Base-by-base conservation (phyloP, 2,329 filamentous ascomycete genomes). In the Penicillium sp. region DNA sequence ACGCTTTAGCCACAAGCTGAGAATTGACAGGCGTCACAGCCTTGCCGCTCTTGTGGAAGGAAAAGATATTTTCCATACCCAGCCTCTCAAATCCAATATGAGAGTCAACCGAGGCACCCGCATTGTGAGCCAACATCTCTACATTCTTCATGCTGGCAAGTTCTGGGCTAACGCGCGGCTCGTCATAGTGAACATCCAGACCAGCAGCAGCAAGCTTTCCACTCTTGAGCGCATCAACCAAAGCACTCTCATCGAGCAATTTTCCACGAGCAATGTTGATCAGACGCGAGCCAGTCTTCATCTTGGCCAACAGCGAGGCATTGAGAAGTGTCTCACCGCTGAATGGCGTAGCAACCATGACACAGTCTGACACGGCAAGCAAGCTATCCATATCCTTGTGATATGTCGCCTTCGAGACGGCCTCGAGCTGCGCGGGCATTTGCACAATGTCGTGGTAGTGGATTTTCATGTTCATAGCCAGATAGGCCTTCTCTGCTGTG, bases 391-490 rank as follows among this genome's bases (percentile, higher is more conserved):
- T 56, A 0, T 61, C 69, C n/a, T 60, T 63, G 56, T 75, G 77
- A 58, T 71, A 82, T 5, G 53, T 71, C 1, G 77, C 79, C 0
- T 68, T 68, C 0, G 81, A 57, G 0, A 65, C 64, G 11, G 67
- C 50, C 56, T 81, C 79, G 1, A 76, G 52, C 7, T 72, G 71
- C 4, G 60, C 48, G 0, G 68, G 55, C 56, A 78, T 72, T 22
- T 75, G 66, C 18, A 75, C 64, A 7, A 81, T 67, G 31, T 86
- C 83, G 39, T 82, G 75, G 47, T 85, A 86, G 9, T 78, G 68
- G 14, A 91, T 81, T 38, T 79, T 73, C 88, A 91, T 91, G 39
- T 83, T 85, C 60, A 90, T 87, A 0, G 82, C 83, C 0, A 77
- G 61, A 24, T 73, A 69, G 0, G 81, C 83, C 61, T 86, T 88